A percentile compares a stretch with the other conserved stretches of the same genome.
Evolutionary conservation across 352 stramenopile species (phyloP).

Genomic region (Lagenidium sp.): DNA sequence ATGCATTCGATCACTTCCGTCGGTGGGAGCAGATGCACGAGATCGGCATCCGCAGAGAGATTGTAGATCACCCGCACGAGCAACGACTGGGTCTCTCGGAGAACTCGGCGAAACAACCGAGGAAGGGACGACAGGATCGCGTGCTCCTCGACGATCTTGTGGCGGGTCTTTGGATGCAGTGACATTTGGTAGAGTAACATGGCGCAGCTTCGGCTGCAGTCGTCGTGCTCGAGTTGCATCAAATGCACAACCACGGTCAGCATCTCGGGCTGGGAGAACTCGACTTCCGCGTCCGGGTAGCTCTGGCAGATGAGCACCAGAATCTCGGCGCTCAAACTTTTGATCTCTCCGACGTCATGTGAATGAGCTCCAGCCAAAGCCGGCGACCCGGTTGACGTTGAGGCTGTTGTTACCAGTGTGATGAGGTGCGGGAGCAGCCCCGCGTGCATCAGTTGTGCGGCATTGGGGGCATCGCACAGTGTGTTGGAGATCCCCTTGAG

Average conservation of each 20-base stretch:
- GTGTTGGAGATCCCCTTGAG: constrained; percentile 43
- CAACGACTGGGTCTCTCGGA: constrained; percentile 22
- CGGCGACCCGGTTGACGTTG: neutral
- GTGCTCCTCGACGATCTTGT: constrained; percentile 7
- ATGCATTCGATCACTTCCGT: constrained; percentile 16
- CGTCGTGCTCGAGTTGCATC: constrained; percentile 10
- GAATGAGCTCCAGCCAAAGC: no score
- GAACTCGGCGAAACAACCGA: constrained; percentile 21
- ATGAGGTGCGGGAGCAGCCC: constrained; percentile 19
- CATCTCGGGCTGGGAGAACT: constrained; percentile 20
- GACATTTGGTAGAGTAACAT: constrained; percentile 57
- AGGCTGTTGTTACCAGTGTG: constrained; percentile 5
- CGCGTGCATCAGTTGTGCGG: constrained; percentile 13
- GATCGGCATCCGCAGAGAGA: constrained; percentile 28
- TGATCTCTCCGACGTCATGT: neutral
- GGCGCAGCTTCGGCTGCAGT: constrained; percentile 32
- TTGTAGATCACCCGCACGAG: constrained; percentile 59
- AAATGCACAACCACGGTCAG: constrained; percentile 12
- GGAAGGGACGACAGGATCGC: constrained; percentile 21
- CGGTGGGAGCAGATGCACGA: constrained; percentile 17
- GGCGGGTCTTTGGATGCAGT: constrained; percentile 23
- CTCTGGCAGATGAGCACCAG: constrained; percentile 23
- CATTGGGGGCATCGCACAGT: constrained; percentile 26
- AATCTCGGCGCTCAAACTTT: constrained; percentile 16
- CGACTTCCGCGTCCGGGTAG: constrained; percentile 15